Conservation (phyloP, 2,329 filamentous ascomycete species). For the Colletotrichum endophyticum region DNA sequence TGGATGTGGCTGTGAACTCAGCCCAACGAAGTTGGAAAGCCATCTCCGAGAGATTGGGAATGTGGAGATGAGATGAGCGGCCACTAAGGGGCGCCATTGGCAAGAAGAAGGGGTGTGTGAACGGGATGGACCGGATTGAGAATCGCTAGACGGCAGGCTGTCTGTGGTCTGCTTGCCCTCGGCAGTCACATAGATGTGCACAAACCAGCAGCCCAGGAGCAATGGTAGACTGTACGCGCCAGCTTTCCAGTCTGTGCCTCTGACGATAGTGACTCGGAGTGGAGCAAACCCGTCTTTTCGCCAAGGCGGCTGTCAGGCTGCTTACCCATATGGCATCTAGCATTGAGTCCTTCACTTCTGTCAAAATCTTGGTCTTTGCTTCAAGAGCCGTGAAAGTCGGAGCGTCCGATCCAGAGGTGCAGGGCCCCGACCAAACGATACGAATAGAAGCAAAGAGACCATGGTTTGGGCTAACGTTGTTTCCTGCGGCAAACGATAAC, state of each 20-base stretch:
- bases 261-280: not conserved
- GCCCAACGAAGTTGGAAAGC: not conserved
- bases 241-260: not conserved
- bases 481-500: not conserved
- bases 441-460: not conserved
- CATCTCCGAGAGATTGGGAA: not conserved
- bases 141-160: not conserved
- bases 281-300: not conserved
- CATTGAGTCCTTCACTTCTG: not conserved
- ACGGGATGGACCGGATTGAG: not conserved
- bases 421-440: not conserved
- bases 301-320: not conserved
- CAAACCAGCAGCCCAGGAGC: not conserved
- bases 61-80: conserved; percentile 11
- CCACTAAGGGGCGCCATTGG: not conserved
- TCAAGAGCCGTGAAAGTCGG: not conserved
- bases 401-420: not conserved
- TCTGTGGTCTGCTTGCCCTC: not conserved
- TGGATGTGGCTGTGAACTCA: not conserved
- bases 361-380: not conserved
- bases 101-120: not conserved
- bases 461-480: not conserved
- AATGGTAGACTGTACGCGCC: not conserved
- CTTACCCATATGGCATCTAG: not conserved
- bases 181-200: not conserved